Evolutionary conservation across 2,329 filamentous ascomycete genomes (phyloP), one percentile per base, ranked within the genome.

Genomic region (Fonsecaea pedrosoi): DNA sequence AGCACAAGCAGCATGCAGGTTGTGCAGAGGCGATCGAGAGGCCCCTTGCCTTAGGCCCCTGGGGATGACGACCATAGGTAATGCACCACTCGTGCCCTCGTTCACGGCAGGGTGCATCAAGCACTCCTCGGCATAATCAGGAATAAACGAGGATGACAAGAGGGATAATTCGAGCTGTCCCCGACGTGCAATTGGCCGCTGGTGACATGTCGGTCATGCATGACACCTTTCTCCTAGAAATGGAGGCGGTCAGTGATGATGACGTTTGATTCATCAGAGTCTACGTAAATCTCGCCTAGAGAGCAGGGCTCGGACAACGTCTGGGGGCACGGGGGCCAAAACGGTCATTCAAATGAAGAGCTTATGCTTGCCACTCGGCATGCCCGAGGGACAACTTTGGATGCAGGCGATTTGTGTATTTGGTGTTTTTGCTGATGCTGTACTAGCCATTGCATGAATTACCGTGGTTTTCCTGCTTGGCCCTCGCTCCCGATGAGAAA

Each of bases 21-120:
- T 37, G 50, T 69, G 60, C 63, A 60, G 60, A 69, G 35, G 38
- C 63, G 60, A 69, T 54, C 59, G 54, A 58, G 53, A 59, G 13
- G 40, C 63, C 53, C 59, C 25, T 60, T 54, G 37, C 57, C 45
- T 50, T 54, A 54, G 48, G 45, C 18, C 54, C 45, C 45, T 50
- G 38, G 57, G 15, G 42, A 50, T 32, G 57, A 50, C 45, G 21
- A 9, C 45, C 18, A 21, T 30, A 21, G 15, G 30, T n/a, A 18
- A 48, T 13, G 55, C 35, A 60, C 60, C 60, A 60, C 59, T 50
- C 54, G 42, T 66, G 57, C 37, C n/a, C n/a, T 42, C 42, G 59
- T 37, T 62, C 25, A 58, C 54, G 54, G 64, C 59, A 54, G 54
- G 38, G 40, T 18, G 38, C 57, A 60, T 34, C n/a, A 10, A 35